A percentile compares a stretch with the other conserved stretches of the same genome.
Evolutionary conservation across 495 filamentous ascomycete genomes (phyloP).

Genomic region (Friedmanniomyces simplex): DNA sequence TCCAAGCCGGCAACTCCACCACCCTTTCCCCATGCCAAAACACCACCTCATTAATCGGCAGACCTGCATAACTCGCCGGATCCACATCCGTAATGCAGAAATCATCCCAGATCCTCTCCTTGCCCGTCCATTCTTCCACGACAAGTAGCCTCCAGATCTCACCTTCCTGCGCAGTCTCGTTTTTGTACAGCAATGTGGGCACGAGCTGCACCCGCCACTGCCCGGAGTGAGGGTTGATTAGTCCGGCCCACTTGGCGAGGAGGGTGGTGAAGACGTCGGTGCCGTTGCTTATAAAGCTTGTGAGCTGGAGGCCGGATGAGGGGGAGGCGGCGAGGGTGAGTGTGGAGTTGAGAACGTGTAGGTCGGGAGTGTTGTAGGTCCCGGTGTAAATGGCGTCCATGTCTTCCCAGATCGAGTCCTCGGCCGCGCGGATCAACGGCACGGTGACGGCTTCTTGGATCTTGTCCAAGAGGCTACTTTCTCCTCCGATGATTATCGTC

Average conservation of each 20-base stretch:
- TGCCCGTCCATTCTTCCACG: background rate
- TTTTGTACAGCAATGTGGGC: constrained; percentile 26
- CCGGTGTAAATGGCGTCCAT: constrained; percentile 22
- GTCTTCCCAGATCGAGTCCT: constrained; percentile 19
- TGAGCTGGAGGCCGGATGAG: constrained; percentile 22
- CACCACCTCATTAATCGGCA: constrained; percentile 28
- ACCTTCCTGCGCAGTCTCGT: constrained; percentile 23
- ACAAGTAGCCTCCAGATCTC: constrained; percentile 23
- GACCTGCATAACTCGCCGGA: constrained; percentile 21
- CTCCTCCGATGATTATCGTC: constrained; percentile 26
- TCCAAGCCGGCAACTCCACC: constrained; percentile 26
- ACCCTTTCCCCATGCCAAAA: constrained; percentile 24
- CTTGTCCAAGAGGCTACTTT: constrained; percentile 8
- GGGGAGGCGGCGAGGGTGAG: constrained; percentile 19
- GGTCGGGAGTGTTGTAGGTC: constrained; percentile 11
- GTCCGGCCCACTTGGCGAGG: background rate
- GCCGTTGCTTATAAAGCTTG: constrained; percentile 23
- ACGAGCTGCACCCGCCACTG: constrained; percentile 20
- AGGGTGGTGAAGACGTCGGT: constrained; percentile 21
- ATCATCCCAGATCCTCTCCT: constrained; percentile 22
- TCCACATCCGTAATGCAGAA: constrained; percentile 27
- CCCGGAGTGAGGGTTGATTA: background rate
- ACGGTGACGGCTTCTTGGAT: constrained; percentile 21
- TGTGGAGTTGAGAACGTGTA: constrained; percentile 23
- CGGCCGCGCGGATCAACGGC: constrained; percentile 23